These are phyloP conservation scores for Cephalotrichum gorgonifer DNA, from an alignment of 2,329 filamentous ascomycete genomes.

Conservation along the genomic window DNA sequence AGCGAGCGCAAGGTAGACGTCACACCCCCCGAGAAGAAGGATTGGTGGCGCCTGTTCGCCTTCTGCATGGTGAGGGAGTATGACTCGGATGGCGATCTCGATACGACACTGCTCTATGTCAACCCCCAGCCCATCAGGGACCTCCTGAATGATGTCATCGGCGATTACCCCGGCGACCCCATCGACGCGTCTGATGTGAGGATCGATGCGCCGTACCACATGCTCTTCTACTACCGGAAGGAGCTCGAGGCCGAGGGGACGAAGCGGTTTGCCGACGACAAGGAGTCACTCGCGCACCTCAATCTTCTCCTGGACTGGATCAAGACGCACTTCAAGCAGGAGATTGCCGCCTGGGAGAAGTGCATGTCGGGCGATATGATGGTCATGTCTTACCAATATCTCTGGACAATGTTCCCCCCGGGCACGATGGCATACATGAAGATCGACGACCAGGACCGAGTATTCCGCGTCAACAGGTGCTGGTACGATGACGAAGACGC, in stretches of 20 bases:
- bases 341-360: conserved; percentile 65
- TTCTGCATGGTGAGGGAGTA: conserved; percentile 81
- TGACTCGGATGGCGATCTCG: conserved; percentile 74
- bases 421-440: conserved; percentile 2
- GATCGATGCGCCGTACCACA: not conserved
- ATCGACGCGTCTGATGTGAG: conserved; percentile 46
- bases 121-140: conserved; percentile 72
- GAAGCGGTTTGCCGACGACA: conserved; percentile 64
- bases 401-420: conserved; percentile 26
- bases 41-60: conserved; percentile 60
- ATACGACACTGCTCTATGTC: conserved; percentile 65
- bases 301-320: conserved; percentile 62
- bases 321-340: conserved; percentile 74
- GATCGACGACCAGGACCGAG: not conserved
- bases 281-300: conserved; percentile 57
- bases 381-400: conserved; percentile 67
- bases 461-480: not conserved
- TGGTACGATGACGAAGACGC: not conserved
- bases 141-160: conserved; percentile 33
- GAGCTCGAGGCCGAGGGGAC: conserved; percentile 64
- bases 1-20: conserved; percentile 1
- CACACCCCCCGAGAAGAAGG: not conserved
- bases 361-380: conserved; percentile 59
- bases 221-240: conserved; percentile 28
- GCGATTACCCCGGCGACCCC: conserved; percentile 44